phyloP scores from a whole-genome alignment of 2,329 filamentous ascomycete species.

The Nectriaceae sp. region DNA sequence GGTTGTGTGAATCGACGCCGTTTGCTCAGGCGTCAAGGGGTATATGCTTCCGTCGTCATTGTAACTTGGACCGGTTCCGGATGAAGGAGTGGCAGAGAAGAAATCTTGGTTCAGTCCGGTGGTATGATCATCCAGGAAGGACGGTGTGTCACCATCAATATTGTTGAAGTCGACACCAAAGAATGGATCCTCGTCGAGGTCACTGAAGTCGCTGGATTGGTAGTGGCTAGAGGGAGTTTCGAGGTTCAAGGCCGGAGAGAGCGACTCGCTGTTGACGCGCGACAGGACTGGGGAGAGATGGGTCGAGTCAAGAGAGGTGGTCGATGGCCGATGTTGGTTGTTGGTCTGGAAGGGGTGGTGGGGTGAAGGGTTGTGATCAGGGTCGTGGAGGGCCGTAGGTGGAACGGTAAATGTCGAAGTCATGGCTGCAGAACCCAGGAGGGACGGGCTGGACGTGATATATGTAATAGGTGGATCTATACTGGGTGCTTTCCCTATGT shows the following conservation, averaged over 20 bases:
- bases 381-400: constrained; percentile 42
- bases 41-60: constrained; percentile 33
- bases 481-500: constrained; percentile 27
- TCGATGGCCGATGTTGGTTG: constrained; percentile 25
- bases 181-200: constrained; percentile 51
- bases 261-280: constrained; percentile 34
- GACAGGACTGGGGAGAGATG: constrained; percentile 48
- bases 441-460: constrained; percentile 34
- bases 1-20: constrained; percentile 48
- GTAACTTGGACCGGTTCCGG: constrained; percentile 17
- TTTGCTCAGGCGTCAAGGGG: constrained; percentile 55
- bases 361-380: constrained; percentile 32
- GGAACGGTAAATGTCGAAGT: constrained; percentile 46
- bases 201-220: constrained; percentile 52
- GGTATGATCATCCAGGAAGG: constrained; percentile 44
- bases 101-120: constrained; percentile 23
- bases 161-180: constrained; percentile 51
- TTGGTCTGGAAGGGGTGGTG: constrained; percentile 28
- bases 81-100: constrained; percentile 10
- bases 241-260: constrained; percentile 32
- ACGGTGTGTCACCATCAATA: constrained; percentile 42
- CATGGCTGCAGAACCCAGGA: constrained; percentile 37
- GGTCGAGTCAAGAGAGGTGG: constrained; percentile 38
- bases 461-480: constrained; percentile 29
- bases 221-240: constrained; percentile 54